Percentiles rank a stretch among this genome's conserved stretches.
phyloP scores from a whole-genome alignment of 164 flowering plant species.

The Piper betle region DNA sequence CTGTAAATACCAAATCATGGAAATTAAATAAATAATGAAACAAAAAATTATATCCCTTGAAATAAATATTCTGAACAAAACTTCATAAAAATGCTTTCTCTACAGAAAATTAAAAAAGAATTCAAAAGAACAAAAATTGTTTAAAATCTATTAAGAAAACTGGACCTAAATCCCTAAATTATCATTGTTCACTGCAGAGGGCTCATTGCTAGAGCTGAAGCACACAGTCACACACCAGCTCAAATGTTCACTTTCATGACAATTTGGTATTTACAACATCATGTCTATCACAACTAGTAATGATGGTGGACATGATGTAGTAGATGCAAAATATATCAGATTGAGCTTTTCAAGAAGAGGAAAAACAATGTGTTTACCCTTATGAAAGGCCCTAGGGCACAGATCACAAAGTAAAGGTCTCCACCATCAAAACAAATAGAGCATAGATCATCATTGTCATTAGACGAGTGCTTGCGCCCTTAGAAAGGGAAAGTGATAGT shows the following conservation, averaged over 20 bases:
- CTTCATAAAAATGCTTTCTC: not conserved
- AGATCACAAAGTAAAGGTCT: constrained; percentile 69
- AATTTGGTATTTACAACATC: not conserved
- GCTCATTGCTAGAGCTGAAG: not conserved
- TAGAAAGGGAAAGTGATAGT: constrained; percentile 44
- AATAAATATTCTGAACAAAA: not conserved
- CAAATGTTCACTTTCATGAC: not conserved
- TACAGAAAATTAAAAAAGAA: no score
- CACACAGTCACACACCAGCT: not conserved
- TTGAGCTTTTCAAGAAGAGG: not conserved
- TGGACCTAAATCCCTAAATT: no score
- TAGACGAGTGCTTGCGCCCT: constrained; percentile 25
- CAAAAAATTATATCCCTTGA: not conserved
- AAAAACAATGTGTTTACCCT: constrained; percentile 8
- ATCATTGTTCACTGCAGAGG: not conserved
- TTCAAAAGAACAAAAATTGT: no score
- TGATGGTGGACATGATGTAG: no score
- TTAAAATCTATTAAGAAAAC: no score
- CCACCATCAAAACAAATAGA: constrained; percentile 63
- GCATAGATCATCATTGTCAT: constrained; percentile 79
- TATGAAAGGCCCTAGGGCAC: constrained; percentile 81
- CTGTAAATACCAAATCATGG: constrained; percentile 24
- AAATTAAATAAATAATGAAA: not conserved
- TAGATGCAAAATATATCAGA: not conserved
- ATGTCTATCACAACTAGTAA: not conserved